A percentile compares a stretch with the other conserved stretches of the same genome.
Conservation (phyloP, 345 rosid genomes). For the Corymbia maculata region DNA sequence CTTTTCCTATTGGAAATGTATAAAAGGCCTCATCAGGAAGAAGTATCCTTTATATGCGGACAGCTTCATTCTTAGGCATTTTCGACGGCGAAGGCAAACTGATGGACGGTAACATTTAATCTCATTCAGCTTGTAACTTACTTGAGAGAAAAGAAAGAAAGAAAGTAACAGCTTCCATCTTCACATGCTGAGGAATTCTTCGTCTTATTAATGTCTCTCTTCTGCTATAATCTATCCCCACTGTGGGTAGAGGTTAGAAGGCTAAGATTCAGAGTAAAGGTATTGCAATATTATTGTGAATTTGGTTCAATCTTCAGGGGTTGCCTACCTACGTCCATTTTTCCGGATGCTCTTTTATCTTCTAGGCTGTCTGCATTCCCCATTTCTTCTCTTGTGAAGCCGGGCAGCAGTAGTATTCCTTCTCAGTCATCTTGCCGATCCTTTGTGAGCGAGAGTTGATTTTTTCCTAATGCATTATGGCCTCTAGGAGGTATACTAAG, state of each 20-base stretch:
- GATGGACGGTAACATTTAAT: slow-evolving; percentile 25
- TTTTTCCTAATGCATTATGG: background rate
- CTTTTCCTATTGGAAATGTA: slow-evolving; percentile 98
- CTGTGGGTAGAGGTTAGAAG: background rate
- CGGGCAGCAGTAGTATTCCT: background rate
- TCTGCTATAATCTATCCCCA: background rate
- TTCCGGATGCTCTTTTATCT: background rate
- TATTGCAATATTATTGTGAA: background rate
- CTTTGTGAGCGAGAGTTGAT: background rate
- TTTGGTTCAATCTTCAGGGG: background rate
- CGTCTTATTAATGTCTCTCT: background rate
- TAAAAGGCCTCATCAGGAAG: slow-evolving; percentile 81
- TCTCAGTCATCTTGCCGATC: background rate
- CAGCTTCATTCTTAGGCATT: slow-evolving; percentile 85
- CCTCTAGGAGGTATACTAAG: background rate
- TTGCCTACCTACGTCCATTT: background rate
- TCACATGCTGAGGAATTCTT: background rate
- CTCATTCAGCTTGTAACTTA: background rate
- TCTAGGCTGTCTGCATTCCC: background rate
- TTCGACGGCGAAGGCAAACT: slow-evolving; percentile 42
- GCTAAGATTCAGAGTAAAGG: background rate
- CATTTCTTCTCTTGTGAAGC: background rate
- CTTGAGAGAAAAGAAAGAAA: background rate
- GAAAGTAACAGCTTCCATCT: background rate
- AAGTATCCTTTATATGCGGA: slow-evolving; percentile 89